Percentiles rank a stretch among this genome's conserved stretches.
phyloP scores from a whole-genome alignment of 768 basidiomycete genomes.

The Mycena haematopus region DNA sequence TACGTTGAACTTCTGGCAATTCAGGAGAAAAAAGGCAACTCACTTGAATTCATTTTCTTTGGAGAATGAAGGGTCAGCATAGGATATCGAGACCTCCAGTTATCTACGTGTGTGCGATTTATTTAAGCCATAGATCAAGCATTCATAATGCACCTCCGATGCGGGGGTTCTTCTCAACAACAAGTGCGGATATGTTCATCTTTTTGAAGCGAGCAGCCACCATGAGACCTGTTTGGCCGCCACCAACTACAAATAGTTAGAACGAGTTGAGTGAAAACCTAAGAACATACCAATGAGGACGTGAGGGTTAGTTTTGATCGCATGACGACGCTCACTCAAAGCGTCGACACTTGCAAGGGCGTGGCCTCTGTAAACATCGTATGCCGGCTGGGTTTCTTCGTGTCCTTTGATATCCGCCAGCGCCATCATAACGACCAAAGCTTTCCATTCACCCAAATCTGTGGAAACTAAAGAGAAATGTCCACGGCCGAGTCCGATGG shows the following conservation, averaged over 20 bases:
- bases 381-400: constrained; percentile 29
- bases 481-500: constrained; percentile 26
- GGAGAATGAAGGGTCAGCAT: constrained; percentile 50
- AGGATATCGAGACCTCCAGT: constrained; percentile 51
- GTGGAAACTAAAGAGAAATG: constrained; percentile 24
- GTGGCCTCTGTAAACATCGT: constrained; percentile 27
- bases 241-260: constrained; percentile 43
- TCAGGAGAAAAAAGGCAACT: constrained; percentile 21
- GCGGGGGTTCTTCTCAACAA: constrained; percentile 42
- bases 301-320: constrained; percentile 30
- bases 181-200: constrained; percentile 44
- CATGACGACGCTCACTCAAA: constrained; percentile 16
- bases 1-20: background rate
- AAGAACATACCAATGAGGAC: constrained; percentile 31
- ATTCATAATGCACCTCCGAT: constrained; percentile 43
- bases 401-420: constrained; percentile 32
- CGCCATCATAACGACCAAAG: constrained; percentile 28
- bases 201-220: constrained; percentile 50
- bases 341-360: constrained; percentile 25
- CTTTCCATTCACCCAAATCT: constrained; percentile 29
- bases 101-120: background rate
- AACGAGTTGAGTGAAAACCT: background rate
- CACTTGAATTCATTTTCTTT: constrained; percentile 31
- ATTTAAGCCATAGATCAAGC: background rate
- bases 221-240: constrained; percentile 50